Evolutionary conservation across 2,329 filamentous ascomycete species (phyloP), one percentile per base, ranked within the genome.

Genomic region (Drechslerella stenobrocha): DNA sequence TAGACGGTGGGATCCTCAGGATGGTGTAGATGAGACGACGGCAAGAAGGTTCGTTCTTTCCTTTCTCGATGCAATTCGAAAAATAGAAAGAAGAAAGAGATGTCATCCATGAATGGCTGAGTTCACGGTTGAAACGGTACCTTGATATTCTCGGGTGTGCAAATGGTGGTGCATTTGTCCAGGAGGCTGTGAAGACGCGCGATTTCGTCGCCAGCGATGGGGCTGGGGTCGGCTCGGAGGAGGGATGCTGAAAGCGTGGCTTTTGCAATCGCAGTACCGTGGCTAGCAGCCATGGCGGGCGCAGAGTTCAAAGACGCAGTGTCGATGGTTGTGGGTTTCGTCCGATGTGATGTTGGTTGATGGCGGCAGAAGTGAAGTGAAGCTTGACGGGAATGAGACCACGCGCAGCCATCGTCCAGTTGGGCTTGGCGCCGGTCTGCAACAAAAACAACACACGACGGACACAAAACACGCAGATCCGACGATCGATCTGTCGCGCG

Each of bases 61-160:
- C 28, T 50, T 30, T 20, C 37, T 13, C 34, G 46, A 50, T 47
- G 69, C 50, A 63, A n/a, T n/a, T n/a, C n/a, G n/a, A 28, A 53
- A 64, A 46, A 52, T 46, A 50, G 23, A 42, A 67, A 52, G 65
- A 52, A 65, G 30, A 51, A 67, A 46, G 52, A 70, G 52, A 56
- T 72, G 70, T 66, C 63, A 70, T 71, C 58, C 51, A 50, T 58
- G 59, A 69, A 70, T 52, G 53, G 59, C 37, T 63, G 63, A 64
- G 46, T 74, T 74, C 75, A 75, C 74, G 72, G 74, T 74, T 79
- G 87, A 67, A 53, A 67, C 50, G 63, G 90, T 89, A 93, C 89
- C 89, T 93, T 89, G 81, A 93, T 87, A 80, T 92, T 90, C 80
- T 81, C 78, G 75, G 85, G 82, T 74, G 88, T 88, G 83, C 89